Percentiles rank a stretch among this genome's conserved stretches.
Conservation (phyloP, 805 yeast species). For the Candida jianshihensis region DNA sequence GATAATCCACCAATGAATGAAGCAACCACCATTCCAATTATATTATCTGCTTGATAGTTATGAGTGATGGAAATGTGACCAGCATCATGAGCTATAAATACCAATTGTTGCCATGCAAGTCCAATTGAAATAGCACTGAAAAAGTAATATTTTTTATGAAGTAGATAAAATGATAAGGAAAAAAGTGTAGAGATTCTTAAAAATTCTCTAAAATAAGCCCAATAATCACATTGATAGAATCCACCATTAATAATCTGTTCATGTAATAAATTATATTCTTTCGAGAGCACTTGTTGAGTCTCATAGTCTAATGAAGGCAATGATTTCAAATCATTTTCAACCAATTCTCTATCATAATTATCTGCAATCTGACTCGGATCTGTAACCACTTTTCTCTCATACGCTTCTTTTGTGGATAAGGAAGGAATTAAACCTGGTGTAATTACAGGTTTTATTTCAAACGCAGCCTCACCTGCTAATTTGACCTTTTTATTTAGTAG, state of each 20-base stretch:
- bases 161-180: constrained; percentile 40
- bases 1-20: constrained; percentile 84
- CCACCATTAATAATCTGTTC: constrained; percentile 46
- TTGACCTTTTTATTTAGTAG: not conserved
- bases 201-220: constrained; percentile 65
- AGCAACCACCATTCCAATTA: constrained; percentile 67
- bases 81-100: constrained; percentile 85
- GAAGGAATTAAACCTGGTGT: constrained; percentile 42
- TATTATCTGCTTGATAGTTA: constrained; percentile 66
- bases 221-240: constrained; percentile 65
- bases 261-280: constrained; percentile 57
- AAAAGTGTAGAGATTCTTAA: constrained; percentile 52
- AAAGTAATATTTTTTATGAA: constrained; percentile 37
- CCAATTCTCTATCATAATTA: constrained; percentile 50
- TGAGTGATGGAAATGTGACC: constrained; percentile 84
- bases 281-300: constrained; percentile 54
- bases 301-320: constrained; percentile 61
- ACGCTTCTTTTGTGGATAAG: constrained; percentile 26
- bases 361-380: constrained; percentile 50
- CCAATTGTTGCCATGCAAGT: constrained; percentile 81
- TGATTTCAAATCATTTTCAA: constrained; percentile 45
- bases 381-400: constrained; percentile 30
- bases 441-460: constrained; percentile 40
- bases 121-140: constrained; percentile 64
- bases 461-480: constrained; percentile 36